These are phyloP conservation scores for Mariannaea elegans DNA, from an alignment of 2,329 filamentous ascomycete species.

Conservation along the genomic window DNA sequence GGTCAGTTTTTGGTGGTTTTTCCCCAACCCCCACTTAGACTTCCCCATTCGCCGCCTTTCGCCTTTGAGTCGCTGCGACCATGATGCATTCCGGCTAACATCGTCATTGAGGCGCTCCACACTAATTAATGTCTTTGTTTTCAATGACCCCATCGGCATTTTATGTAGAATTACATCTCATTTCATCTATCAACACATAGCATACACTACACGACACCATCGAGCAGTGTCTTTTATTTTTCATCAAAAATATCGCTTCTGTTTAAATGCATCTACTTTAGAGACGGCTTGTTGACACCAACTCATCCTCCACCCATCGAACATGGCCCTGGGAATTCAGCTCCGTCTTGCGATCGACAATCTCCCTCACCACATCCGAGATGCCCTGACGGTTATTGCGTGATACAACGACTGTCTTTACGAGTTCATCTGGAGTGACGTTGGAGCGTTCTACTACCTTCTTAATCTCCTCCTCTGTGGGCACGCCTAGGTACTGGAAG, in stretches of 20 bases:
- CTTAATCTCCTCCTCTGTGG: constrained; percentile 71
- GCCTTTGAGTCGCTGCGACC: constrained; percentile 8
- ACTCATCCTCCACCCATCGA: constrained; percentile 47
- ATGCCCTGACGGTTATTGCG: constrained; percentile 75
- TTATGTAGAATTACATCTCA: constrained; percentile 24
- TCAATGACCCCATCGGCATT: constrained; percentile 16
- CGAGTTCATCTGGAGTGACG: constrained; percentile 64
- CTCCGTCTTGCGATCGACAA: constrained; percentile 69
- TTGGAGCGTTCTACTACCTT: constrained; percentile 51
- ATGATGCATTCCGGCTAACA: constrained; percentile 17
- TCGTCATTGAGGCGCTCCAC: constrained; percentile 16
- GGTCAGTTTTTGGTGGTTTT: constrained; percentile 35
- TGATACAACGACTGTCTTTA: constrained; percentile 68
- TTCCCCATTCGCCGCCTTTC: constrained; percentile 30
- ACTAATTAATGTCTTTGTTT: constrained; percentile 15
- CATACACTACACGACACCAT: constrained; percentile 31
- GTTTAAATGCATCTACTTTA: constrained; percentile 31
- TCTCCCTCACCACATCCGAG: constrained; percentile 72
- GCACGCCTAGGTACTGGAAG: constrained; percentile 73
- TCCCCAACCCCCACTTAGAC: constrained; percentile 20
- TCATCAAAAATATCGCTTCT: constrained; percentile 33
- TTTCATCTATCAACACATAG: constrained; percentile 40
- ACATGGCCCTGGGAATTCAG: constrained; percentile 54
- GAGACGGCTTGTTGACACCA: constrained; percentile 44
- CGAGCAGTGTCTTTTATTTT: constrained; percentile 38